Base-by-base conservation (phyloP, 2,329 filamentous ascomycete species). In the Claviceps maximensis region DNA sequence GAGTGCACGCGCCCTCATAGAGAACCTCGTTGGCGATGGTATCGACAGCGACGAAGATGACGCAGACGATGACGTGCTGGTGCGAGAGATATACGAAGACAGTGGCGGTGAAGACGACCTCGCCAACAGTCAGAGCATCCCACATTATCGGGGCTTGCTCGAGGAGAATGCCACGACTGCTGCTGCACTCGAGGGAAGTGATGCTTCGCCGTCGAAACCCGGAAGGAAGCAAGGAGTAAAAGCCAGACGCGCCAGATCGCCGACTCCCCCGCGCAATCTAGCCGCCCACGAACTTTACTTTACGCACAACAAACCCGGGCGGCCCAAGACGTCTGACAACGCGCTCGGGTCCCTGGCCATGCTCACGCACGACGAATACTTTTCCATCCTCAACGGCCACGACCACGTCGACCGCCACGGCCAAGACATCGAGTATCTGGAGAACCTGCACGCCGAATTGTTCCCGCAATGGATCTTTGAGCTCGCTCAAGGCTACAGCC, bases 401-500 rank as follows among this genome's bases (percentile, higher is more conserved):
- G 72, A 77, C 36, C 81, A 82, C 58, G 64, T 75, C 54, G 86
- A 95, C 59, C 79, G 78, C 0, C 90, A 95, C 65, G 72, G 74
- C 36, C 69, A 75, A 2, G 87, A 94, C 58, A 79, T 87, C 50
- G 74, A 79, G 19, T 85, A 86, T 58, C 73, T 98, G 27, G 76
- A 86, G 58, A 77, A 81, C 7, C 70, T 95, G 23, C 91, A 97
- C 64, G 74, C 81, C 46, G 81, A 86, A 56, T 89, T 86, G 0
- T 97, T 95, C 65, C 79, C 84, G 1, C 93, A 97, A 65, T 98
- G 93, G 93, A 72, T 78, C 0, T 96, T 97, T 65, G 93, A 98
- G 71, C 77, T 97, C 17, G 76, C 82, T 5, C 82, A 95, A 65
- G 83, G 83, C 23, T 97, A 95, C 73, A 89, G 87, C 62, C 74